A percentile compares a stretch with the other conserved stretches of the same genome.
phyloP scores from a whole-genome alignment of 148 eudicot genomes.

The Vaccinium corymbosum region DNA sequence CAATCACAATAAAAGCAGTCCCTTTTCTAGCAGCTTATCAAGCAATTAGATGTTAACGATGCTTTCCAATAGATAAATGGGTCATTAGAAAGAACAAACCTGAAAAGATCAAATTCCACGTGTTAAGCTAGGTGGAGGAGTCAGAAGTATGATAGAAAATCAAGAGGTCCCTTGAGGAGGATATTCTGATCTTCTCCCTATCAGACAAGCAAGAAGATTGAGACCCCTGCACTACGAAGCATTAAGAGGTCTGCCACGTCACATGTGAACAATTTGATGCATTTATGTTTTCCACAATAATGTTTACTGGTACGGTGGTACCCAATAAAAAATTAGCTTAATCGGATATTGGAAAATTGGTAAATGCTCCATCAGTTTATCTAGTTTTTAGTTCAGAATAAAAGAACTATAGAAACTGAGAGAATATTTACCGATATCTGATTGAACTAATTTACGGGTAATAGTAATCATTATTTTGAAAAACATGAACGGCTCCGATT shows the following conservation, averaged over 20 bases:
- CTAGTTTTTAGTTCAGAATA: too few relatives aligned
- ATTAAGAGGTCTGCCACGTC: not conserved
- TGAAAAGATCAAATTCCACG: not conserved
- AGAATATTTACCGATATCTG: too few relatives aligned
- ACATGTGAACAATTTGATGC: not conserved
- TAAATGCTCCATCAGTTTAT: too few relatives aligned
- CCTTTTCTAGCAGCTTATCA: not conserved
- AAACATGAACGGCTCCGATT: too few relatives aligned
- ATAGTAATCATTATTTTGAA: too few relatives aligned
- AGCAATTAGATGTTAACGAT: not conserved
- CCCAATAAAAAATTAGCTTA: too few relatives aligned
- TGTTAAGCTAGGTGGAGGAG: not conserved
- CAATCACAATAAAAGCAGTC: not conserved
- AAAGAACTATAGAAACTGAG: too few relatives aligned
- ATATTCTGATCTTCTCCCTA: not conserved
- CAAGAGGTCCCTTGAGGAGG: not conserved
- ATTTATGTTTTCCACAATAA: too few relatives aligned
- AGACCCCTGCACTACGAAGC: not conserved
- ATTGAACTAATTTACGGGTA: too few relatives aligned
- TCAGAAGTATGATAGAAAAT: not conserved
- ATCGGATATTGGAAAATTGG: too few relatives aligned
- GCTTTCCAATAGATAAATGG: not conserved
- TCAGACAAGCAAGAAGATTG: not conserved
- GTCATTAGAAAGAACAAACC: not conserved
- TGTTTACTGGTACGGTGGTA: too few relatives aligned